Base-by-base conservation (phyloP, 805 yeast species). In the Jamesozyma jinghongensis region DNA sequence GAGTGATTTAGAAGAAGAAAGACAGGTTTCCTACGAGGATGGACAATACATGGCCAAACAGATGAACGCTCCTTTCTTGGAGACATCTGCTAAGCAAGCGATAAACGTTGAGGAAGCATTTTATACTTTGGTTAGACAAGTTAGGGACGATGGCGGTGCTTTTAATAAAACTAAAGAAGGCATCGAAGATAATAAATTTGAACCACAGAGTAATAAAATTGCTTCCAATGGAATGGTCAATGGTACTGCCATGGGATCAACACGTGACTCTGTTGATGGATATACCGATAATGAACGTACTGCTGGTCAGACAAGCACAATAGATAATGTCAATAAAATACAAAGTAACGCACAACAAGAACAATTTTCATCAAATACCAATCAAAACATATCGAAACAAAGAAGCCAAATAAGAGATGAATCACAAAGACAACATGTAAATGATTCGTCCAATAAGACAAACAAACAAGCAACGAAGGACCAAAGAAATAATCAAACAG, bases 71-170 rank as follows among this genome's bases (percentile, higher is more conserved):
- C 77, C 81, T 46, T 92, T 88, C 59, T 72, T 88, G 51, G 98
- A 92, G 65, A 85, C 97, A 1, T 79, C 90, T 32, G 97, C 97
- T 19, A 92, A 92, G 62, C 85, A 82, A 53, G 80, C 94, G 44
- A 73, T 81, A 49, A 88, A 92, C 53, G 97, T 92, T 34, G 94
- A 85, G 57, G 86, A 81, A 53, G 82, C 88, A 3, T 85, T 85
- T 61, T 79, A 72, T 55, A 79, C 77, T 30, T 59, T 82, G 48
- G 84, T 81, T 13, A 71, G 86, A 49, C 67, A 69, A 34, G 75
- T 80, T 40, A 71, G 66, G 41, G 65, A 61, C 40, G 54, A 59
- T 32, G 66, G 66, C 26, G 62, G 61, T 11, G 29, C 37, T 2
- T 60, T 45, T 39, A 61, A 61, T 36, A 50, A 52, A 30, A 47